Conservation (phyloP, 2,329 filamentous ascomycete species). For the Diaporthe vexans region DNA sequence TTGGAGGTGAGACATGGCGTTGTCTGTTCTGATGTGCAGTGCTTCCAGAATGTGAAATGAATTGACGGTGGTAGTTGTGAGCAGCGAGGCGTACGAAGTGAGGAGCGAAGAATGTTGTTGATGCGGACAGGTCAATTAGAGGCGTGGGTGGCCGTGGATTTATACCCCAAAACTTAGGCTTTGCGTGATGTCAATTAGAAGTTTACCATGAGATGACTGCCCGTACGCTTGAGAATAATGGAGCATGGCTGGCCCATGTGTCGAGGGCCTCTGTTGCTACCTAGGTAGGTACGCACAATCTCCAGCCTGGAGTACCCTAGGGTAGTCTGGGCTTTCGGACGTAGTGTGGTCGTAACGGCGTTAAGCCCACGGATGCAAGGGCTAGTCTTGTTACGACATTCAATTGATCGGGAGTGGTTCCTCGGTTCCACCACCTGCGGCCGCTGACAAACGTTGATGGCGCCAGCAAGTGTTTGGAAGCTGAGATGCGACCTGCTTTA, state of each 20-base stretch:
- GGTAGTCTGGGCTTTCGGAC: neutral
- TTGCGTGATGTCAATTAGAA: neutral
- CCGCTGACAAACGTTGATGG: neutral
- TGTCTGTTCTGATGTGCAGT: neutral
- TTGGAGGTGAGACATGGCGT: constrained; percentile 50
- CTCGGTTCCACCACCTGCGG: neutral
- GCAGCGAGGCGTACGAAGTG: neutral
- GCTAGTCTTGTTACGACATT: neutral
- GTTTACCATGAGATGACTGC: too few species aligned
- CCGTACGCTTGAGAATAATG: neutral
- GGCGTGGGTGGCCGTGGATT: neutral
- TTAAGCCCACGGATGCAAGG: neutral
- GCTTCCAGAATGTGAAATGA: neutral
- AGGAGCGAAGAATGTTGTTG: neutral
- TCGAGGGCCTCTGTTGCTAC: too few species aligned
- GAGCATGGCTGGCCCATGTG: neutral
- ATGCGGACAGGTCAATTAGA: neutral
- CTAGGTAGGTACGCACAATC: neutral
- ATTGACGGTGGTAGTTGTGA: neutral
- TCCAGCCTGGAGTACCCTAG: neutral
- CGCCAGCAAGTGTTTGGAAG: neutral
- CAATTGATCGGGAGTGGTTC: neutral
- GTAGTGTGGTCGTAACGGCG: constrained; percentile 8
- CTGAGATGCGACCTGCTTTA: neutral
- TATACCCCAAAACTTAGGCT: neutral